Evolutionary conservation across 2,329 filamentous ascomycete genomes (phyloP), one percentile per base, ranked within the genome.

Genomic region (Cytospora piceicola): DNA sequence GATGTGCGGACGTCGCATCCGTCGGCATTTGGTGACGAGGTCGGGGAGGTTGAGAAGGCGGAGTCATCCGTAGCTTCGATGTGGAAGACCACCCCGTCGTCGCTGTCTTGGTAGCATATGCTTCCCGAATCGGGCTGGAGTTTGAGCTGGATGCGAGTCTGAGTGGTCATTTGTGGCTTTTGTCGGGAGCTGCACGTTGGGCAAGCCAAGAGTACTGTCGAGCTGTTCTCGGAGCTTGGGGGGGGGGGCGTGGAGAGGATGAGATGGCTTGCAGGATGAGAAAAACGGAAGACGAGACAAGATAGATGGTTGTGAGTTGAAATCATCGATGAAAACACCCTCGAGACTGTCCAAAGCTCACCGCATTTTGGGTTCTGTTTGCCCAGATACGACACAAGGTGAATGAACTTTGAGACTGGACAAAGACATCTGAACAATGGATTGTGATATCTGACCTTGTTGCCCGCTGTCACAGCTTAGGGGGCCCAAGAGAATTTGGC

Each of bases 61-160:
- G 8, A 20, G 5, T 17, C 6, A 27, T 27, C 15, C 20, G 27
- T 11, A 2, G 58, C 49, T 46, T 63, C 56, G 8, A 63, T 59
- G 24, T 63, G 55, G 20, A 66, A 66, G 27, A n/a, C 24, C 7
- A 63, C 20, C 8, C 34, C 17, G 51, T 66, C 54, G 14, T 63
- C 49, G 34, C 32, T 52, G 52, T 66, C 55, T 20, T 63, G 46
- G 14, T 59, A 39, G 15, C 56, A 36, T 1, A 59, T 51, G 22
- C 46, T 66, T 6, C 64, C 64, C 3, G 54, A 30, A 4, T 55
- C 55, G 6, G 51, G 32, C 17, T 63, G 64, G n/a, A 58, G 12
- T 12, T 30, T 58, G 42, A 66, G 29, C n/a, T 42, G 53, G 30
- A 63, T 56, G 30, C 59, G 54, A 7, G 64, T 58, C 30, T 29